These are phyloP conservation scores for Kazachstania sp. DNA, from an alignment of 1,139 yeast genomes.

Conservation along the genomic window DNA sequence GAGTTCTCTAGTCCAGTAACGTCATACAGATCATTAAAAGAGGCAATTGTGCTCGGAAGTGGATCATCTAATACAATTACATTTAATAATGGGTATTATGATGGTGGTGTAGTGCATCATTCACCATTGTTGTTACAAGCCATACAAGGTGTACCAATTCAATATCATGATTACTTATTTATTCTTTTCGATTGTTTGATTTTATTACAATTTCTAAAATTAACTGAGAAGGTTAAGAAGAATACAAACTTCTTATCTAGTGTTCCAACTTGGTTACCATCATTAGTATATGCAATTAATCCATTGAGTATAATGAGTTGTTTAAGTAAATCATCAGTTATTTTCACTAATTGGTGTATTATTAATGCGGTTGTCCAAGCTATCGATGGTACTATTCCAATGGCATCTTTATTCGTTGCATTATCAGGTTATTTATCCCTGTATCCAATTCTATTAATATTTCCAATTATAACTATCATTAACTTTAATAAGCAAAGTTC, in stretches of 20 bases:
- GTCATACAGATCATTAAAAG: slow-evolving; percentile 46
- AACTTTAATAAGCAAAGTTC: neutral
- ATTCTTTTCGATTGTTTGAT: slow-evolving; percentile 36
- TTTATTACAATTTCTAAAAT: slow-evolving; percentile 31
- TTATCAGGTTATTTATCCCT: slow-evolving; percentile 57
- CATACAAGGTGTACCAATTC: neutral
- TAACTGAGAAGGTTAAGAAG: slow-evolving; percentile 23
- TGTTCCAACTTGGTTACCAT: slow-evolving; percentile 37
- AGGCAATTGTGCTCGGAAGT: slow-evolving; percentile 65
- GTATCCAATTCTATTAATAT: slow-evolving; percentile 48
- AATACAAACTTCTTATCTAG: slow-evolving; percentile 3
- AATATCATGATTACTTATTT: slow-evolving; percentile 24
- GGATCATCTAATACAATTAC: slow-evolving; percentile 42
- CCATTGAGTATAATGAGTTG: slow-evolving; percentile 67
- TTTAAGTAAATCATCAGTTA: slow-evolving; percentile 58
- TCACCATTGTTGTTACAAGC: slow-evolving; percentile 57
- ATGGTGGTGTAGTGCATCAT: slow-evolving; percentile 83
- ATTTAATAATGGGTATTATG: slow-evolving; percentile 35
- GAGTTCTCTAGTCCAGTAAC: slow-evolving; percentile 48
- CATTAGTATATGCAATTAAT: slow-evolving; percentile 63
- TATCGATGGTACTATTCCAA: slow-evolving; percentile 33
- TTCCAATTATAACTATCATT: slow-evolving; percentile 44
- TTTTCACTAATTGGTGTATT: slow-evolving; percentile 52
- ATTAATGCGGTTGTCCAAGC: slow-evolving; percentile 44
- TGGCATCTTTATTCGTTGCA: slow-evolving; percentile 50